Percentiles rank a stretch among this genome's conserved stretches.
Conservation (phyloP, 73 alveolate genomes). For the Symbiodinium pilosum region DNA sequence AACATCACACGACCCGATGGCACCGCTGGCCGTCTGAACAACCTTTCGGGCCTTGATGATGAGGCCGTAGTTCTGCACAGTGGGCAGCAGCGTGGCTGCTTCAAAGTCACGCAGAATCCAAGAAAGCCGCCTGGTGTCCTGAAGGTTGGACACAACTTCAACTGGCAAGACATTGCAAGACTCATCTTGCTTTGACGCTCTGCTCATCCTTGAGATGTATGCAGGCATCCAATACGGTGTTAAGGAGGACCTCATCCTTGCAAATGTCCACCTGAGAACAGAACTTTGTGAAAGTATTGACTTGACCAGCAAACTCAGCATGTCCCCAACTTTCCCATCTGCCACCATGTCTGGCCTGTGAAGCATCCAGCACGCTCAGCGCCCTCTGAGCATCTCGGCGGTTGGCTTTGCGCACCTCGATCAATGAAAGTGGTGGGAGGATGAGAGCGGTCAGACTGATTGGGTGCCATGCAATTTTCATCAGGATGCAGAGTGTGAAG, state of each 20-base stretch:
- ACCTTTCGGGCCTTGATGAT: slow-evolving; percentile 44
- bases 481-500: slow-evolving; percentile 62
- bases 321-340: background rate
- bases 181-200: background rate
- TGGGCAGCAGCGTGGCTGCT: slow-evolving; percentile 34
- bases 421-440: background rate
- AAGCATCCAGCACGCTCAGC: slow-evolving; percentile 36
- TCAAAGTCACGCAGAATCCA: slow-evolving; percentile 45
- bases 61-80: slow-evolving; percentile 70
- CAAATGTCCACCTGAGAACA: slow-evolving; percentile 55
- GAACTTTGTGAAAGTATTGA: background rate
- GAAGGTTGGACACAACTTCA: background rate
- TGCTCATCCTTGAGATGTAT: slow-evolving; percentile 41
- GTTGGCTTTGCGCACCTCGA: slow-evolving; percentile 53
- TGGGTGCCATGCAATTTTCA: slow-evolving; percentile 28
- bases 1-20: background rate
- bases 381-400: slow-evolving; percentile 80
- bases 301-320: background rate
- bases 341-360: too few relatives aligned
- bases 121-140: slow-evolving; percentile 51
- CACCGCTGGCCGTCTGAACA: background rate
- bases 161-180: background rate
- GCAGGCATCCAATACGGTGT: slow-evolving; percentile 65
- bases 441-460: too few relatives aligned
- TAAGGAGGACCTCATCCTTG: slow-evolving; percentile 84